Conservation (phyloP, 2,329 filamentous ascomycete species). For the Stagonosporopsis tanaceti region DNA sequence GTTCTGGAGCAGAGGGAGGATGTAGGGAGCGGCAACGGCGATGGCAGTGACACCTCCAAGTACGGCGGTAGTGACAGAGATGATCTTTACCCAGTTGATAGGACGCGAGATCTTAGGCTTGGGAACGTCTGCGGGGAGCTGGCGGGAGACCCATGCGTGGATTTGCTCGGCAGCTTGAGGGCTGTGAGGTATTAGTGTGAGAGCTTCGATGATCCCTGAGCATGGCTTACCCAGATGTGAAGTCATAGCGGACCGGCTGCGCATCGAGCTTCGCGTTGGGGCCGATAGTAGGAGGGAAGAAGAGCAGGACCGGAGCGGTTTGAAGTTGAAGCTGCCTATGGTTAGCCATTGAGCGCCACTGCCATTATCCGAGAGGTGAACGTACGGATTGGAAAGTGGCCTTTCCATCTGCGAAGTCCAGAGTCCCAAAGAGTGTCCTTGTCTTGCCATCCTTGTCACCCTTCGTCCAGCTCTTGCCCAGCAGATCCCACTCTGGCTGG, state of each 20-base stretch:
- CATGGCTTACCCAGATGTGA: slow-evolving; percentile 73
- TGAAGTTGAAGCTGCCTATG: slow-evolving; percentile 84
- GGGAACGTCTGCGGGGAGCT: slow-evolving; percentile 72
- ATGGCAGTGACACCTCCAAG: slow-evolving; percentile 74
- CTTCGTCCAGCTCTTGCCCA: slow-evolving; percentile 85
- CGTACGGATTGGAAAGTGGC: slow-evolving; percentile 85
- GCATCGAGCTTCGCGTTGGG: slow-evolving; percentile 75
- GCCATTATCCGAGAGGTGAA: neutral
- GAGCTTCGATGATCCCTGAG: no score
- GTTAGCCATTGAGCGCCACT: slow-evolving; percentile 20
- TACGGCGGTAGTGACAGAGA: slow-evolving; percentile 71
- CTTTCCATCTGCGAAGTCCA: slow-evolving; percentile 89
- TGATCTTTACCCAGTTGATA: slow-evolving; percentile 83
- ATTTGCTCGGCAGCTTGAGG: slow-evolving; percentile 78
- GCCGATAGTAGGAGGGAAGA: slow-evolving; percentile 86
- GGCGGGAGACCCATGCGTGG: slow-evolving; percentile 78
- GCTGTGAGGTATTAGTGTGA: slow-evolving; percentile 54
- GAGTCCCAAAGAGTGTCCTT: slow-evolving; percentile 77
- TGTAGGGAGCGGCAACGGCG: slow-evolving; percentile 76
- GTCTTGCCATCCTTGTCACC: slow-evolving; percentile 79
- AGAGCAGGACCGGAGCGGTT: slow-evolving; percentile 88
- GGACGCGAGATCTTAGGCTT: slow-evolving; percentile 83
- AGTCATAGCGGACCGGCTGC: slow-evolving; percentile 83
- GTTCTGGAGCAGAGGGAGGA: slow-evolving; percentile 84
- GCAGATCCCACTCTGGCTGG: slow-evolving; percentile 90